Base-by-base conservation (phyloP, 1,284 basidiomycete species). In the Naganishia liquefaciens region DNA sequence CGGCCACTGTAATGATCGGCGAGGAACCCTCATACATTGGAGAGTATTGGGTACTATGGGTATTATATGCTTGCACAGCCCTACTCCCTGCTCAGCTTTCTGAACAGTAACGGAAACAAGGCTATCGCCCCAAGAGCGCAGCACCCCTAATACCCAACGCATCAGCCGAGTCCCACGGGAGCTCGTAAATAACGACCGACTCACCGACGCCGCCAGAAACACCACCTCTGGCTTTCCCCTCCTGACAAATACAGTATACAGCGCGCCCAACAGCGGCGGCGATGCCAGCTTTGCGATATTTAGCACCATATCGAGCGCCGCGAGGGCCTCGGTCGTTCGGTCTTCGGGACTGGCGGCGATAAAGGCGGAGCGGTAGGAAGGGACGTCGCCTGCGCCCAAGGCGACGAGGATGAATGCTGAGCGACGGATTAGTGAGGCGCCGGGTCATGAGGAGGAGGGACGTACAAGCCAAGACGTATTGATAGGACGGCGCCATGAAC, bases 291-390 rank as follows among this genome's bases (percentile, higher is more conserved):
- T 68, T 9, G 73, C 73, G 10, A 67, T 69, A 47, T 68, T 72
- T 42, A 71, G 67, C 4, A 73, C 67, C 73, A 74, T 74, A 54
- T 74, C 73, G 28, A 74, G 64, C n/a, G 73, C 73, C 7, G 73
- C 72, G 5, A 74, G 65, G 1, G 72, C 71, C 67, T 72, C 67
- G 49, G 72, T 73, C 17, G 70, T 70, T 54, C 70, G 69, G 19
- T 73, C 70, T 17, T 64, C 50, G 3, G 73, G 71, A 0, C 72
- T 73, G n/a, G 68, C 58, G n/a, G 70, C 68, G 25, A 69, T 68
- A 52, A 72, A 73, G 4, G 72, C 73, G 2, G 73, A 72, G 49
- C 71, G 72, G 71, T 68, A 73, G 4, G 72, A 72, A 6, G 74
- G 73, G 53, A 73, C 71, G 54, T 73, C 73, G 0, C 74, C 74